Conservation (phyloP, 257 asterid genomes). For the Solanum paucissectum region DNA sequence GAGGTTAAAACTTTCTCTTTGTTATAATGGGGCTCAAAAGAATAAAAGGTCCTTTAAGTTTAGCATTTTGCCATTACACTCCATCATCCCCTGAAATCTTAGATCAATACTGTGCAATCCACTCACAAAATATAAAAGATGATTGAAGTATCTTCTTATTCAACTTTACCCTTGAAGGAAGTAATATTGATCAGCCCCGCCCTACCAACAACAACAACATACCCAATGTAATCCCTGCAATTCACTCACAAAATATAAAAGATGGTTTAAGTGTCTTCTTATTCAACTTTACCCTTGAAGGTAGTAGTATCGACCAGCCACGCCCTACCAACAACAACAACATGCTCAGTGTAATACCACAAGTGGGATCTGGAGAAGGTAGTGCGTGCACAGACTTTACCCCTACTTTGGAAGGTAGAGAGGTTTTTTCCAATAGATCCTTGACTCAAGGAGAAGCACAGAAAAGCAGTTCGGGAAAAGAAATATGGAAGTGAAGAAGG, state of each 20-base stretch:
- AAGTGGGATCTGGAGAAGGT: background rate
- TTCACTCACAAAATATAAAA: background rate
- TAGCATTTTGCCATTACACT: background rate
- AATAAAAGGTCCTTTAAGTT: background rate
- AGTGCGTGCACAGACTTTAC: background rate
- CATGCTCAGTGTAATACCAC: background rate
- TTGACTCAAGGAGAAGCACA: background rate
- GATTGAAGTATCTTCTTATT: background rate
- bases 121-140: background rate
- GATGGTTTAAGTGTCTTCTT: background rate
- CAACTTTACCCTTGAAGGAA: background rate
- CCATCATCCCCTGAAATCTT: background rate
- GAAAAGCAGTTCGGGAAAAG: background rate
- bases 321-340: background rate
- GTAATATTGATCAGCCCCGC: background rate
- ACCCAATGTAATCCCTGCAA: background rate
- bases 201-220: background rate
- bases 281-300: background rate
- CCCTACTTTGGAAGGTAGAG: background rate
- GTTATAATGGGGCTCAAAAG: background rate
- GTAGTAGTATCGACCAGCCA: background rate
- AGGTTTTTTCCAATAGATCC: background rate
- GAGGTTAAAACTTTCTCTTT: background rate
- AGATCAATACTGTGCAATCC: background rate
- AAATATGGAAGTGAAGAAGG: background rate